Base-by-base conservation (phyloP, 768 basidiomycete species). In the Filobasidium floriforme region DNA sequence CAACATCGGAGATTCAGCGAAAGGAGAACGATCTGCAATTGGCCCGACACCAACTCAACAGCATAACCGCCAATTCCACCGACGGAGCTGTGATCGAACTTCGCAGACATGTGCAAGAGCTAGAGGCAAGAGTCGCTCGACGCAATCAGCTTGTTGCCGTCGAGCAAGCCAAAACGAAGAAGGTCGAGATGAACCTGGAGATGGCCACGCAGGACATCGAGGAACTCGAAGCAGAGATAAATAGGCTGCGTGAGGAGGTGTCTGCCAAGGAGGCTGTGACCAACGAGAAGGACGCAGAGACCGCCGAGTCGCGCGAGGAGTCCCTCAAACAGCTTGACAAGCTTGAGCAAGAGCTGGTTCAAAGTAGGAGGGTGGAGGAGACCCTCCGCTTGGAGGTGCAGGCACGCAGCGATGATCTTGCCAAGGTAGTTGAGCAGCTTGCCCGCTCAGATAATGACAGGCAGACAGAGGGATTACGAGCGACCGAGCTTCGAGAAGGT, bases 131-230 rank as follows among this genome's bases (percentile, higher is more conserved):
- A 41, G 57, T 68, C 41, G 63, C 51, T n/a, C 63, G 67, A 4
- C 32, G 67, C 14, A 68, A 64, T 46, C 49, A 52, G 28, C 67
- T 63, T 28, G 52, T 68, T 24, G 67, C 63, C 24, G 32, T 57
- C 9, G 67, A 68, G 60, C 67, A 68, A 43, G 60, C 60, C 46
- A 68, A 61, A 41, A 49, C 60, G 7, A 40, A 63, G 9, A 68
- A 68, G 52, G 63, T 68, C 11, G 63, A 60, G 24, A 54, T 68
- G 59, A 68, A 68, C 29, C 52, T 65, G 7, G 41, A 63, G 15
- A 41, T 68, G 26, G 67, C 67, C 15, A 60, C 37, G n/a, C 63
- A 68, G 7, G 46, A 54, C 18, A 24, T 68, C 9, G 57, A 43
- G 19, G 63, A 68, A 18, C 63, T 63, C 22, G 63, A 68, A 46